Evolutionary conservation across 805 yeast genomes (phyloP).

Genomic region (Blastobotrys americana): DNA sequence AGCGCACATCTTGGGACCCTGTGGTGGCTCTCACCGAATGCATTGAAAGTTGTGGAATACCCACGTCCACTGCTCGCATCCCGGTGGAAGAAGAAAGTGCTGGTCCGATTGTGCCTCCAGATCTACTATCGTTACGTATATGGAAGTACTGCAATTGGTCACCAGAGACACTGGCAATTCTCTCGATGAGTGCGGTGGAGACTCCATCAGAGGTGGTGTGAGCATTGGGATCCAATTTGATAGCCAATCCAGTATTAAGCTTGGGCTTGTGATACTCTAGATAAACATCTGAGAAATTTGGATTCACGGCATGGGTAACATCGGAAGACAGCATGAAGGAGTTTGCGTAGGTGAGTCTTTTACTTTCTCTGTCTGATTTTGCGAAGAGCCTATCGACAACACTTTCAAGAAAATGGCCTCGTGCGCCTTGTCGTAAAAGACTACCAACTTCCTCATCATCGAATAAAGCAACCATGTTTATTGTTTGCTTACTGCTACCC

Average conservation of each 20-base stretch:
- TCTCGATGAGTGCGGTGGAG: conserved; percentile 63
- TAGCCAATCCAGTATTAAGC: conserved; percentile 67
- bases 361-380: conserved; percentile 24
- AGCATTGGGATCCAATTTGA: conserved; percentile 71
- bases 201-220: conserved; percentile 78
- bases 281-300: conserved; percentile 53
- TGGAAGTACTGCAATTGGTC: conserved; percentile 74
- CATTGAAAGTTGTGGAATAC: conserved; percentile 80
- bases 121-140: conserved; percentile 74
- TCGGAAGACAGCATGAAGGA: conserved; percentile 77
- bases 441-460: conserved; percentile 87
- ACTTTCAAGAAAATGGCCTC: conserved; percentile 64
- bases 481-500: conserved; percentile 28
- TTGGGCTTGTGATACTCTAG: conserved; percentile 72
- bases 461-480: conserved; percentile 54
- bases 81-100: conserved; percentile 35
- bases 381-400: conserved; percentile 44
- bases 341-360: conserved; percentile 53
- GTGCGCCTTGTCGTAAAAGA: conserved; percentile 71
- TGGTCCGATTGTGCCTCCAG: conserved; percentile 89
- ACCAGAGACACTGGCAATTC: conserved; percentile 56
- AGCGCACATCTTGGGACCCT: conserved; percentile 70
- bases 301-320: conserved; percentile 75
- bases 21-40: conserved; percentile 78
- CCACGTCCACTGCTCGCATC: conserved; percentile 59